phyloP scores from a whole-genome alignment of 2,329 filamentous ascomycete genomes.

The Sporothrix euskadiensis region DNA sequence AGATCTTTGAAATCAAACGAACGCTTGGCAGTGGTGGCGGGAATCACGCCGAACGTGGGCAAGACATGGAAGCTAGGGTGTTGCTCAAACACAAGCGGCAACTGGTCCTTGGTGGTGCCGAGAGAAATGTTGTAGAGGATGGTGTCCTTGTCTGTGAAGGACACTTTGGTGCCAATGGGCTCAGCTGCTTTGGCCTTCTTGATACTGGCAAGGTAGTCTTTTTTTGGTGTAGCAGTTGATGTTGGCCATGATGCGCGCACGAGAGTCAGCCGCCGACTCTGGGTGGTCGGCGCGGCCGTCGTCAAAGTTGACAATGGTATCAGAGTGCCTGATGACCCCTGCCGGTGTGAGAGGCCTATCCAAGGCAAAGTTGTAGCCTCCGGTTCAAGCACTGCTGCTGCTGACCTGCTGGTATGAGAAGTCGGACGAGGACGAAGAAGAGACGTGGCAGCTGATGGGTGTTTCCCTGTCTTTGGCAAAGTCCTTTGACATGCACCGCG shows the following conservation, averaged over 20 bases:
- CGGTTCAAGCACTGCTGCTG: constrained; percentile 46
- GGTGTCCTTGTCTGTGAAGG: neutral
- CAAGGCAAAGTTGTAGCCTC: constrained; percentile 87
- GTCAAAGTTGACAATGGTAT: constrained; percentile 81
- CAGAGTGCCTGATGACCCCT: constrained; percentile 73
- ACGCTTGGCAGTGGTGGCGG: constrained; percentile 78
- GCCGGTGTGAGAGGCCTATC: constrained; percentile 85
- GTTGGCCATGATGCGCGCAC: neutral
- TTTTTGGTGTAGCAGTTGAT: neutral
- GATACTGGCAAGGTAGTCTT: neutral
- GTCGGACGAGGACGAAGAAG: neutral
- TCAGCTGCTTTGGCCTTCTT: neutral
- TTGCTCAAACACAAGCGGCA: neutral
- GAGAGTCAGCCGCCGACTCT: neutral
- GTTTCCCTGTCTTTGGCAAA: neutral
- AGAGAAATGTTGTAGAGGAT: neutral
- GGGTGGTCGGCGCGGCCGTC: constrained; percentile 86
- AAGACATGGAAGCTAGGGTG: constrained; percentile 77
- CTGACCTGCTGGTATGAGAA: neutral
- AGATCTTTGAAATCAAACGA: constrained; percentile 80
- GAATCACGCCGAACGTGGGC: constrained; percentile 94
- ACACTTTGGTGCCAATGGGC: neutral
- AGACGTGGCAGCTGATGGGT: neutral
- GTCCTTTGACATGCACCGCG: neutral
- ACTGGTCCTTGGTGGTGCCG: neutral